Percentiles rank a stretch among this genome's conserved stretches.
Evolutionary conservation across 2,329 filamentous ascomycete species (phyloP).

Genomic region (Venturia oleaginea): DNA sequence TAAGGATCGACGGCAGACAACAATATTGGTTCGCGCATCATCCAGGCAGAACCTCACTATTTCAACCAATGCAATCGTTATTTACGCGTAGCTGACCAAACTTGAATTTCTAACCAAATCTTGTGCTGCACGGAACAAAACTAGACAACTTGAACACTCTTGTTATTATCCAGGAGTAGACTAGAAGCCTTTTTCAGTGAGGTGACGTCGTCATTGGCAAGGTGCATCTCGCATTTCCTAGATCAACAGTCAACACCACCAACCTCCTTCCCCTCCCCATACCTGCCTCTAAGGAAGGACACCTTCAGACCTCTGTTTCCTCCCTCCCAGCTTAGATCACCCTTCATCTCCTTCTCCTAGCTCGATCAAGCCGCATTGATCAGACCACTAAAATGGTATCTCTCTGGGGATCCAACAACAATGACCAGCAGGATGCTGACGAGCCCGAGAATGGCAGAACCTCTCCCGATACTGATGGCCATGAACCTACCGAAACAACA

Average conservation of each 20-base stretch:
- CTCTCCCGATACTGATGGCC: constrained; percentile 17
- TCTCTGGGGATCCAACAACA: constrained; percentile 44
- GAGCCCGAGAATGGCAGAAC: constrained; percentile 24
- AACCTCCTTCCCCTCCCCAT: neutral
- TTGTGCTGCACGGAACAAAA: neutral
- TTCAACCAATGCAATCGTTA: neutral
- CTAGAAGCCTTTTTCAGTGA: too few species aligned
- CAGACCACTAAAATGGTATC: constrained; percentile 35
- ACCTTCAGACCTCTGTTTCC: neutral
- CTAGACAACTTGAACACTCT: neutral
- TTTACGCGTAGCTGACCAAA: neutral
- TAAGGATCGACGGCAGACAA: neutral
- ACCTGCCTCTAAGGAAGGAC: neutral
- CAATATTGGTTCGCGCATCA: neutral
- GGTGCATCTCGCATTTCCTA: neutral
- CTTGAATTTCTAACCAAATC: neutral
- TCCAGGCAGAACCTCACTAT: neutral
- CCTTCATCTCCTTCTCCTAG: neutral
- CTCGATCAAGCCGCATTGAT: neutral
- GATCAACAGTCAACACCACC: neutral
- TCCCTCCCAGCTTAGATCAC: neutral
- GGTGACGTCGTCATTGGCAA: too few species aligned
- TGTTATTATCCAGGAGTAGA: too few species aligned
- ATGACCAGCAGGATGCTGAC: constrained; percentile 31
- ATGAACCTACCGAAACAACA: constrained; percentile 50